Evolutionary conservation across 192 early-diverging fungal species (phyloP).

Genomic region (Coemansia sp.): DNA sequence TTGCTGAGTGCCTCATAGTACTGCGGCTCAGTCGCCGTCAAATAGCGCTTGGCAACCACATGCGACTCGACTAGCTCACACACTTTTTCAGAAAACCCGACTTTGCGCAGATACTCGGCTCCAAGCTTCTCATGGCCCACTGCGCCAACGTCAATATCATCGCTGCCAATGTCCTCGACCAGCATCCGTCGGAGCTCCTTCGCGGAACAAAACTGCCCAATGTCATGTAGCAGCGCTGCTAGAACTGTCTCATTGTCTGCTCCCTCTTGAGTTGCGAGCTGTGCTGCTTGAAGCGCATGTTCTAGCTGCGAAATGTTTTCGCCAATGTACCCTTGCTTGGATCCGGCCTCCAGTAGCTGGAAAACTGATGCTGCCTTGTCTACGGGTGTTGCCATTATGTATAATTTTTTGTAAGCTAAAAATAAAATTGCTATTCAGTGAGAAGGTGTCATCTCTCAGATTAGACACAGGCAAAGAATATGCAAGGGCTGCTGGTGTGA

Average conservation of each 20-base stretch:
- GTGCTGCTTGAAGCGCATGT: conserved; percentile 58
- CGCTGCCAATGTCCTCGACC: conserved; percentile 25
- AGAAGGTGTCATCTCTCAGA: background rate
- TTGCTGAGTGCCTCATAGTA: conserved; percentile 54
- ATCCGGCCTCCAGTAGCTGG: conserved; percentile 52
- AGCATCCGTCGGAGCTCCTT: conserved; percentile 55
- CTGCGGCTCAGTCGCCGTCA: conserved; percentile 50
- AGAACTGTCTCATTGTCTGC: conserved; percentile 56
- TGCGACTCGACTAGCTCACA: conserved; percentile 57
- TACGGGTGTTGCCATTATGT: conserved; percentile 10
- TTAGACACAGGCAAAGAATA: too few species aligned
- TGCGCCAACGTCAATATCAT: conserved; percentile 33
- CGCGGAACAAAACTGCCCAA: conserved; percentile 59
- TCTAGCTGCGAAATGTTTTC: conserved; percentile 59
- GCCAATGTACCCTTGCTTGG: conserved; percentile 58
- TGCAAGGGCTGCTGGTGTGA: too few species aligned
- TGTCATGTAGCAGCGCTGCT: conserved; percentile 60
- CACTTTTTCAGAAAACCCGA: conserved; percentile 58
- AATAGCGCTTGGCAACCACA: conserved; percentile 60
- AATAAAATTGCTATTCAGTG: background rate
- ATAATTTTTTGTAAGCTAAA: background rate
- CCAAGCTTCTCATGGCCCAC: conserved; percentile 59
- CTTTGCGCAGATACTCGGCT: conserved; percentile 55
- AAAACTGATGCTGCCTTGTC: conserved; percentile 45
- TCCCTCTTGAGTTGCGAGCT: conserved; percentile 38